Evolutionary conservation across 495 filamentous ascomycete genomes (phyloP).

Genomic region (Opeltia flavorubescens): DNA sequence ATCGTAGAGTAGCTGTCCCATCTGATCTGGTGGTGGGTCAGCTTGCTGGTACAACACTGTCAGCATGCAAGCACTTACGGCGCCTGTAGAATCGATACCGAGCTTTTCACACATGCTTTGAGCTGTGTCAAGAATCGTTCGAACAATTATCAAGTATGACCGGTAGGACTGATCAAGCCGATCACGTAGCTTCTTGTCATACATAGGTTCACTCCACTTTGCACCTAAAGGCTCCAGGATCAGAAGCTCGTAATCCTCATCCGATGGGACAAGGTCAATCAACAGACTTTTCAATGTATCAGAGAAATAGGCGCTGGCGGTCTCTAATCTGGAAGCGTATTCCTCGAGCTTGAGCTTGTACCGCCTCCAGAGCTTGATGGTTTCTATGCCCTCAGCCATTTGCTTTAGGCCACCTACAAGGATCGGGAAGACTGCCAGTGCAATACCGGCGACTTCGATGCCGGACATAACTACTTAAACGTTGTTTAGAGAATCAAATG

Average conservation of each 20-base stretch:
- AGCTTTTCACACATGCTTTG: conserved; percentile 12
- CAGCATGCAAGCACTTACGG: conserved; percentile 3
- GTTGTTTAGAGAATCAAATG: not conserved
- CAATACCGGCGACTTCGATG: conserved; percentile 15
- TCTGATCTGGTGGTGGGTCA: not conserved
- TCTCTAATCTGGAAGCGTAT: conserved; percentile 2
- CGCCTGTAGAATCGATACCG: conserved; percentile 5
- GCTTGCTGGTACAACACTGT: not conserved
- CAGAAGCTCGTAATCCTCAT: conserved; percentile 12
- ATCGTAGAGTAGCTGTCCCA: conserved; percentile 3
- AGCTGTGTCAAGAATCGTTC: conserved; percentile 7
- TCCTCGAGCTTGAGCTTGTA: conserved; percentile 10
- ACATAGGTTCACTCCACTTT: conserved; percentile 13
- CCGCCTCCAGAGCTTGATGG: conserved; percentile 7
- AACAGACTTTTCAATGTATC: conserved; percentile 18
- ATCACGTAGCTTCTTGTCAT: conserved; percentile 7
- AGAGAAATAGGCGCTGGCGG: conserved; percentile 9
- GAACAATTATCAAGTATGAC: conserved; percentile 10
- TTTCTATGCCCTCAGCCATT: conserved; percentile 12
- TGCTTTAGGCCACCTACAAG: conserved; percentile 16
- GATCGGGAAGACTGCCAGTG: conserved; percentile 19
- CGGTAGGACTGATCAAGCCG: conserved; percentile 14
- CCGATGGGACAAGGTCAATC: conserved; percentile 2
- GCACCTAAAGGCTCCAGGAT: conserved; percentile 10
- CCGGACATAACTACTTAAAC: conserved; percentile 2